phyloP scores from a whole-genome alignment of 2,329 filamentous ascomycete species.

The Penicillium sp. region DNA sequence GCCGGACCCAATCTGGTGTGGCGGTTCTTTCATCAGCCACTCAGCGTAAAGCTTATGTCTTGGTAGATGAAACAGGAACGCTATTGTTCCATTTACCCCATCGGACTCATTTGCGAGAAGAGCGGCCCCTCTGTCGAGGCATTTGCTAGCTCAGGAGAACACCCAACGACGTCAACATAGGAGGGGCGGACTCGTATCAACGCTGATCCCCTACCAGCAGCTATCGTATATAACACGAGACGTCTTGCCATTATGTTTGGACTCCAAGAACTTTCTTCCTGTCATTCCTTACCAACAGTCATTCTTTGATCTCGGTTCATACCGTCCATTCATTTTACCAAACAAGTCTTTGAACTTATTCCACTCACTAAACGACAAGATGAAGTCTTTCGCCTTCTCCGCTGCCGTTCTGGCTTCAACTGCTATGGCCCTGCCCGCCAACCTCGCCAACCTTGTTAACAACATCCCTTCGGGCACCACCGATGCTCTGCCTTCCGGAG shows the following conservation, averaged over 20 bases:
- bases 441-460: neutral
- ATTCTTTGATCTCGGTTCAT: neutral
- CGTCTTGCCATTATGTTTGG: conserved; percentile 3
- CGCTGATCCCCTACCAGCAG: conserved; percentile 2
- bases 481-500: conserved; percentile 2
- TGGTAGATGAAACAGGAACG: conserved; percentile 6
- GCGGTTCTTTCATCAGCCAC: neutral
- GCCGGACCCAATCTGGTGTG: conserved; percentile 1
- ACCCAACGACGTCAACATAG: conserved; percentile 5
- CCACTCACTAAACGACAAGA: conserved; percentile 20
- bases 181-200: neutral
- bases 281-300: conserved; percentile 6
- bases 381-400: conserved; percentile 22
- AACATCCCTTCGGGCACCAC: conserved; percentile 5
- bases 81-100: neutral
- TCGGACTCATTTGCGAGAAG: conserved; percentile 4
- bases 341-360: conserved; percentile 6
- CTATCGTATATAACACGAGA: conserved; percentile 12
- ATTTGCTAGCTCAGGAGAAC: conserved; percentile 10
- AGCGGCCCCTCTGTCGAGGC: neutral
- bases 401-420: conserved; percentile 20
- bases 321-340: conserved; percentile 2
- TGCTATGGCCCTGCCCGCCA: conserved; percentile 17
- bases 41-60: conserved; percentile 5
- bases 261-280: conserved; percentile 12